A percentile compares a stretch with the other conserved stretches of the same genome.
Evolutionary conservation across 108 stramenopile species (phyloP).

Genomic region (Schizochytrium sp.): DNA sequence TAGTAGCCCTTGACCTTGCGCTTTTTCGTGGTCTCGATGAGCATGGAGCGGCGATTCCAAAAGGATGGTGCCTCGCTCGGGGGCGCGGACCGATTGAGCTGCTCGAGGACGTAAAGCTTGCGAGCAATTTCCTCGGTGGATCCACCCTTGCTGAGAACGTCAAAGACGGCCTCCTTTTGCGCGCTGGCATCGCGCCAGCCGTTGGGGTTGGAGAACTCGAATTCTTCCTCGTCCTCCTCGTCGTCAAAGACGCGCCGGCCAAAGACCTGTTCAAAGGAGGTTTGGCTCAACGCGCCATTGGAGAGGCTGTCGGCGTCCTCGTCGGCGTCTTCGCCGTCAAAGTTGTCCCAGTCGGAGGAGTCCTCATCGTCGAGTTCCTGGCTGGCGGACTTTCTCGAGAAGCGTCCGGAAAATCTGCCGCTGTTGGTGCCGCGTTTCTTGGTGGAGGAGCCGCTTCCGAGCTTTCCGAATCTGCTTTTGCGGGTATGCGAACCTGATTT

Average conservation of each 20-base stretch:
- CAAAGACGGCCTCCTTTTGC: constrained; percentile 9
- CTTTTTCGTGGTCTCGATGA: background rate
- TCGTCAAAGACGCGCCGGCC: background rate
- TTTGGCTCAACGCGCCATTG: background rate
- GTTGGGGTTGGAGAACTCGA: constrained; percentile 10
- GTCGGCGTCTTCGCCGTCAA: background rate
- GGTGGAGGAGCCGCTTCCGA: no score
- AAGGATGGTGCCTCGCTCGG: background rate
- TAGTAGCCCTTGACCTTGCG: background rate
- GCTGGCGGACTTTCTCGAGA: no score
- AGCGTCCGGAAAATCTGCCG: no score
- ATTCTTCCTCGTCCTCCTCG: background rate
- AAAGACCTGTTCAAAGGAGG: background rate
- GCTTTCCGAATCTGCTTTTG: no score
- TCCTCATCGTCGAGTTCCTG: background rate
- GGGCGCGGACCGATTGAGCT: background rate
- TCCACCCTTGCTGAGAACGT: background rate
- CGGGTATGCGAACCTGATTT: background rate
- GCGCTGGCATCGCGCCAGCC: background rate
- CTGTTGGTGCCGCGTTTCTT: no score
- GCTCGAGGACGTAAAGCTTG: constrained; percentile 14
- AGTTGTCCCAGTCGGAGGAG: background rate
- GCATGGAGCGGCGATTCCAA: background rate
- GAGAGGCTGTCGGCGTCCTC: no score
- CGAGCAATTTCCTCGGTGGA: background rate